phyloP scores from a whole-genome alignment of 1,139 yeast species.

The Candida frijolesensis region DNA sequence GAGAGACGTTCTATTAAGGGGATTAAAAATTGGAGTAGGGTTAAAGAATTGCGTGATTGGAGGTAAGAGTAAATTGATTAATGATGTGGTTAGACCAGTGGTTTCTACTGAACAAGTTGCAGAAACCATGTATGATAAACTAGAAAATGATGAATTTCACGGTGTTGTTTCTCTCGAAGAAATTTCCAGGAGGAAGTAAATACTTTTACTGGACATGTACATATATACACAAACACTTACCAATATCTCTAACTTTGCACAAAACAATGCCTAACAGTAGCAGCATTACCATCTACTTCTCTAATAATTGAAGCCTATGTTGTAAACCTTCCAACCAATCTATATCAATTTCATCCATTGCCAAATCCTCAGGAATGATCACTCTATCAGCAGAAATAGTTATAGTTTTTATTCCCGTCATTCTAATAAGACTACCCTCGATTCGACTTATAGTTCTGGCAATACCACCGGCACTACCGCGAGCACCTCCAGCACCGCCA shows the following conservation, averaged over 20 bases:
- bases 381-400: slow-evolving; percentile 23
- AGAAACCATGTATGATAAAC: slow-evolving; percentile 53
- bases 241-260: too few species aligned
- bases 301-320: slow-evolving; percentile 13
- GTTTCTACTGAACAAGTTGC: slow-evolving; percentile 74
- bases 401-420: slow-evolving; percentile 15
- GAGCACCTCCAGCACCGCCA: slow-evolving; percentile 5
- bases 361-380: slow-evolving; percentile 25
- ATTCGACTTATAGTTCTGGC: slow-evolving; percentile 7
- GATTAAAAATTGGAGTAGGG: slow-evolving; percentile 38
- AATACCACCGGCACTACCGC: neutral
- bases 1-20: slow-evolving; percentile 30
- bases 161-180: slow-evolving; percentile 67
- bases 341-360: slow-evolving; percentile 28
- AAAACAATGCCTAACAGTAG: too few species aligned
- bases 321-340: slow-evolving; percentile 28
- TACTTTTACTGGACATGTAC: slow-evolving; percentile 6
- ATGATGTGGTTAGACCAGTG: slow-evolving; percentile 59
- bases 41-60: slow-evolving; percentile 43
- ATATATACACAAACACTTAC: slow-evolving; percentile 1
- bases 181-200: slow-evolving; percentile 21
- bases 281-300: neutral
- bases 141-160: slow-evolving; percentile 48
- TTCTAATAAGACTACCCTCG: slow-evolving; percentile 5
- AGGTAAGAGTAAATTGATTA: slow-evolving; percentile 33